Evolutionary conservation across 805 yeast species (phyloP).

Genomic region (Yamadazyma olivae): DNA sequence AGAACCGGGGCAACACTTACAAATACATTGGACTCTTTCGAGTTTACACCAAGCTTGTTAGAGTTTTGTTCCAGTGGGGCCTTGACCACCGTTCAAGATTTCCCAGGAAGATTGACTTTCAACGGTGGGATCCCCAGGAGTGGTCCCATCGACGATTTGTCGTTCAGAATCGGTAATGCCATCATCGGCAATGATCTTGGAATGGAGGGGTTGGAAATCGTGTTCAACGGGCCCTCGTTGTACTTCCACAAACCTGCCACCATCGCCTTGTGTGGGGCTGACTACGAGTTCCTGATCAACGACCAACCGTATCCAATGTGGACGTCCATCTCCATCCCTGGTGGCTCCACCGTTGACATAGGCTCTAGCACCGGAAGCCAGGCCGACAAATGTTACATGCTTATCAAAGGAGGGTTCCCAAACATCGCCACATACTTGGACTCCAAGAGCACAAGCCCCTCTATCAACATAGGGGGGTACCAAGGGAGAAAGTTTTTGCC

Average conservation of each 20-base stretch:
- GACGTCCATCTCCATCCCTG: constrained; percentile 59
- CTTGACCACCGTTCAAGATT: constrained; percentile 92
- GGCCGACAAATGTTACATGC: constrained; percentile 86
- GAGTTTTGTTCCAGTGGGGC: constrained; percentile 69
- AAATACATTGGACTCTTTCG: constrained; percentile 63
- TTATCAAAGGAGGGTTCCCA: constrained; percentile 92
- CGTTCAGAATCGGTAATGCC: constrained; percentile 84
- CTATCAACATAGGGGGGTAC: constrained; percentile 88
- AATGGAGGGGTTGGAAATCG: constrained; percentile 69
- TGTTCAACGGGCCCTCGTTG: constrained; percentile 68
- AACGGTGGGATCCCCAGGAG: constrained; percentile 95
- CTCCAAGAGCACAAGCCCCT: constrained; percentile 91
- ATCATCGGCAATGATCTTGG: constrained; percentile 78
- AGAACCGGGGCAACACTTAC: constrained; percentile 79
- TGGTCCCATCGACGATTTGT: constrained; percentile 93
- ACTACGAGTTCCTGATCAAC: constrained; percentile 60
- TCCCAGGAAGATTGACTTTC: constrained; percentile 81
- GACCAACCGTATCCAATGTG: constrained; percentile 72
- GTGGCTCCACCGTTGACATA: constrained; percentile 33
- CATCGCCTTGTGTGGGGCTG: constrained; percentile 85
- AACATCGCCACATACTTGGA: constrained; percentile 65
- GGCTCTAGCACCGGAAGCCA: constrained; percentile 69
- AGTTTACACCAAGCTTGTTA: constrained; percentile 63
- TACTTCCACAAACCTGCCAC: constrained; percentile 75
- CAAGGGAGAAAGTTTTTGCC: constrained; percentile 86